A percentile compares a stretch with the other conserved stretches of the same genome.
Evolutionary conservation across 2,329 filamentous ascomycete genomes (phyloP).

Genomic region (Pseudonectria buxi): DNA sequence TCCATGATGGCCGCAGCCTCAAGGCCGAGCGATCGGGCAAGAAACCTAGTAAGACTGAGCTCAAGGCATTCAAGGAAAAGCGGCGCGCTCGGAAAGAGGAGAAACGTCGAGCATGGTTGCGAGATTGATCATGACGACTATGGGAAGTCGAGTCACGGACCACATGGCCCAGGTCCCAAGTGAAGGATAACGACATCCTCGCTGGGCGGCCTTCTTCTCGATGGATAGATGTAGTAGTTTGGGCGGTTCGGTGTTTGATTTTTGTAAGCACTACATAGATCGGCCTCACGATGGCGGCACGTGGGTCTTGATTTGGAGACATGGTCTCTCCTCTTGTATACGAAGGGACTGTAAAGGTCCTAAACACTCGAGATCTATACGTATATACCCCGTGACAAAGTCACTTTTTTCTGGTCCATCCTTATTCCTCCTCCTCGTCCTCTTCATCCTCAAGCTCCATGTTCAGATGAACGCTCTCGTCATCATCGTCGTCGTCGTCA

Average conservation of each 20-base stretch:
- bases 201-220: too few relatives aligned
- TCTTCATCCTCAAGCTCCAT: constrained; percentile 52
- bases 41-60: constrained; percentile 75
- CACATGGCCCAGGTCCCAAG: too few relatives aligned
- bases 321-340: constrained; percentile 12
- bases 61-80: constrained; percentile 91
- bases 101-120: constrained; percentile 84
- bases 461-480: constrained; percentile 52
- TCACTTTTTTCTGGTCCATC: constrained; percentile 2
- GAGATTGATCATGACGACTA: constrained; percentile 52
- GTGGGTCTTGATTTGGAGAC: constrained; percentile 13
- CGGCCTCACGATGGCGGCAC: constrained; percentile 5
- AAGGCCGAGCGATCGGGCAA: constrained; percentile 85
- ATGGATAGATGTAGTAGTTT: too few relatives aligned
- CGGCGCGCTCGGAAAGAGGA: constrained; percentile 85
- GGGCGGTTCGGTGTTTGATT: too few relatives aligned
- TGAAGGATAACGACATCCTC: too few relatives aligned
- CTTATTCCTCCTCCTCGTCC: constrained; percentile 21
- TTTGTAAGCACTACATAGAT: neutral
- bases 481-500: constrained; percentile 40
- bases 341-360: constrained; percentile 7
- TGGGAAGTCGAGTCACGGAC: too few relatives aligned
- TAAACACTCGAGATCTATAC: constrained; percentile 10
- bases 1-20: constrained; percentile 81
- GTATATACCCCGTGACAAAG: constrained; percentile 12